phyloP scores from a whole-genome alignment of 768 basidiomycete genomes.

The Podaxis rugospora region DNA sequence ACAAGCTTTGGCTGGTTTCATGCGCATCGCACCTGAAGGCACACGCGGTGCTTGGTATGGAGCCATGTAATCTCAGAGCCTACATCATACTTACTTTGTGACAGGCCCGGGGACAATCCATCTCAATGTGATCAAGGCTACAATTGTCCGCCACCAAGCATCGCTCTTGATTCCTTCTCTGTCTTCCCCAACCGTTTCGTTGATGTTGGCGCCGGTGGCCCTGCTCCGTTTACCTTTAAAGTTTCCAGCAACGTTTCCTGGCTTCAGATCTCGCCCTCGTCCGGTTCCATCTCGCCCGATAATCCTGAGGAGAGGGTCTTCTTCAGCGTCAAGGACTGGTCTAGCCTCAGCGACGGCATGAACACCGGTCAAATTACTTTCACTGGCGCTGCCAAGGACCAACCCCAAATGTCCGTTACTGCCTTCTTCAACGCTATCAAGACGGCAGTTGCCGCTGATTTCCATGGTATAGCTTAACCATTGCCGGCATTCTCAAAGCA shows the following conservation, averaged over 20 bases:
- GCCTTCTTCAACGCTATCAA: conserved; percentile 31
- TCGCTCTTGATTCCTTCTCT: conserved; percentile 53
- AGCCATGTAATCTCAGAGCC: neutral
- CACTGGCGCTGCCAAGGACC: conserved; percentile 35
- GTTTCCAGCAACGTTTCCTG: conserved; percentile 45
- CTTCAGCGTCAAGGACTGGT: conserved; percentile 59
- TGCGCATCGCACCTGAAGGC: conserved; percentile 60
- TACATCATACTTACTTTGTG: neutral
- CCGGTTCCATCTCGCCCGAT: conserved; percentile 44
- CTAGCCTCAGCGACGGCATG: conserved; percentile 31
- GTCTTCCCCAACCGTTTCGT: conserved; percentile 49
- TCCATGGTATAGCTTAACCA: conserved; percentile 35
- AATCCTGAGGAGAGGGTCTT: conserved; percentile 50
- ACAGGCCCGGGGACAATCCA: conserved; percentile 62
- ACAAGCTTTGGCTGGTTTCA: conserved; percentile 51
- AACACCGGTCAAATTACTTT: conserved; percentile 38
- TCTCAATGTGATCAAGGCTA: conserved; percentile 48
- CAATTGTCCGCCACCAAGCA: conserved; percentile 42
- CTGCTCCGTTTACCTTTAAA: conserved; percentile 50
- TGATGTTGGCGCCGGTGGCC: conserved; percentile 61
- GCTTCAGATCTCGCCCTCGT: conserved; percentile 41
- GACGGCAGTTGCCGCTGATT: conserved; percentile 31
- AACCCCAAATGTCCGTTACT: conserved; percentile 28
- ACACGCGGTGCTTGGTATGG: conserved; percentile 54
- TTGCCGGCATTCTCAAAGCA: neutral